phyloP scores from a whole-genome alignment of 2,329 filamentous ascomycete species.

The Scedosporium aurantiacum region DNA sequence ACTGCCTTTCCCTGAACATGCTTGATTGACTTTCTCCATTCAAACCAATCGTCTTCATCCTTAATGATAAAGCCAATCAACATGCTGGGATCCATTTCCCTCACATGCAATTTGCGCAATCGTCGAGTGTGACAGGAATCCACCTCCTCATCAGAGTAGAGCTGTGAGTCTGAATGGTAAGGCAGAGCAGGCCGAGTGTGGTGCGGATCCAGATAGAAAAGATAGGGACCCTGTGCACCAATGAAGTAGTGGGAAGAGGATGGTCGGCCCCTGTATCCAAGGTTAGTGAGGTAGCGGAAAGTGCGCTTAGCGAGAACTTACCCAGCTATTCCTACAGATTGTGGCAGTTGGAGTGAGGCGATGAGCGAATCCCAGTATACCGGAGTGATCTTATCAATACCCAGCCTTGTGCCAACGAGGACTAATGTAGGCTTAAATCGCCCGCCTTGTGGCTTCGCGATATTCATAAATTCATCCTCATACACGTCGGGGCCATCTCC shows the following conservation, averaged over 20 bases:
- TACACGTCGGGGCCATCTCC: slow-evolving; percentile 88
- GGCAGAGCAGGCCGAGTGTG: slow-evolving; percentile 65
- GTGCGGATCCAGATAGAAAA: slow-evolving; percentile 96
- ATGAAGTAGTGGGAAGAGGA: slow-evolving; percentile 67
- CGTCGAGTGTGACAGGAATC: slow-evolving; percentile 80
- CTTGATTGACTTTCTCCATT: slow-evolving; percentile 68
- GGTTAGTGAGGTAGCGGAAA: background rate
- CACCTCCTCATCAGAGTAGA: slow-evolving; percentile 62
- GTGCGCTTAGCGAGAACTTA: slow-evolving; percentile 28
- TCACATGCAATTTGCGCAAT: slow-evolving; percentile 69
- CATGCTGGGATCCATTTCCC: slow-evolving; percentile 98
- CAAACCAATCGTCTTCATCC: slow-evolving; percentile 70
- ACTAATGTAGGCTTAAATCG: slow-evolving; percentile 76
- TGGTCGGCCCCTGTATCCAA: slow-evolving; percentile 62
- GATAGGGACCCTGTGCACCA: slow-evolving; percentile 54
- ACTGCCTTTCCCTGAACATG: slow-evolving; percentile 73
- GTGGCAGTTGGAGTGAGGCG: slow-evolving; percentile 70
- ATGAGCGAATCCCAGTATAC: slow-evolving; percentile 95
- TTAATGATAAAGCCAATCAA: slow-evolving; percentile 84
- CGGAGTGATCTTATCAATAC: slow-evolving; percentile 87
- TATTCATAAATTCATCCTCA: slow-evolving; percentile 72
- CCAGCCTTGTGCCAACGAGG: slow-evolving; percentile 76
- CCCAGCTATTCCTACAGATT: slow-evolving; percentile 95
- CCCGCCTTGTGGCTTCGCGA: slow-evolving; percentile 57
- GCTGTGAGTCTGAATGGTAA: slow-evolving; percentile 41